Evolutionary conservation across 2,329 filamentous ascomycete species (phyloP).

Genomic region (Fusarium sp.): DNA sequence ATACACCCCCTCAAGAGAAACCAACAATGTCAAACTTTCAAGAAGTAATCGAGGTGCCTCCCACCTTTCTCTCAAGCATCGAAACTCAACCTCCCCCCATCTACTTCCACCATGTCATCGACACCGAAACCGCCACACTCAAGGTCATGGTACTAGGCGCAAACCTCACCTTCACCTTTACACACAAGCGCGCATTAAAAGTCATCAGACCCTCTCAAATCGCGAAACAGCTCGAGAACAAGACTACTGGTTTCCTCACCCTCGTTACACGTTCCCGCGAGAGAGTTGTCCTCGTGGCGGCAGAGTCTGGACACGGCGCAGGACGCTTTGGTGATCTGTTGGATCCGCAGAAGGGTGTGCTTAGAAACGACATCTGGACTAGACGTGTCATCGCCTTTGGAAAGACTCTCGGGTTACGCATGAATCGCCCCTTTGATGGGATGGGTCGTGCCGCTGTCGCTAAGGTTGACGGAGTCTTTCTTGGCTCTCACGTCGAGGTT

Average conservation of each 20-base stretch:
- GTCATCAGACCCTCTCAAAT: conserved; percentile 8
- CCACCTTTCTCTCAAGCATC: conserved; percentile 42
- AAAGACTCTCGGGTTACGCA: conserved; percentile 44
- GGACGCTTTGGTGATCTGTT: conserved; percentile 47
- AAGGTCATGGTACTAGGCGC: conserved; percentile 49
- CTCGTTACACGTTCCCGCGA: conserved; percentile 28
- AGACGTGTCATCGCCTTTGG: conserved; percentile 46
- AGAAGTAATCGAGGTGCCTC: conserved; percentile 13
- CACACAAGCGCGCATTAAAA: conserved; percentile 40
- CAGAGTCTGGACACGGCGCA: conserved; percentile 51
- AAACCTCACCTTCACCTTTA: conserved; percentile 47
- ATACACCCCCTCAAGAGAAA: neutral
- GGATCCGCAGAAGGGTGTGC: conserved; percentile 32
- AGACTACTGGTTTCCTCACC: conserved; percentile 50
- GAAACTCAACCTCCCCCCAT: conserved; percentile 22
- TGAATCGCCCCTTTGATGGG: conserved; percentile 47
- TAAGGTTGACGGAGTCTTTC: conserved; percentile 43
- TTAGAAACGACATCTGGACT: conserved; percentile 50
- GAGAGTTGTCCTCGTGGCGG: conserved; percentile 47
- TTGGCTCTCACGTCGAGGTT: conserved; percentile 54
- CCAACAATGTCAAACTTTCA: conserved; percentile 13
- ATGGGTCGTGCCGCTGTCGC: neutral
- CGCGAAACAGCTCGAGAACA: conserved; percentile 35
- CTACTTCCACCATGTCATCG: conserved; percentile 50
- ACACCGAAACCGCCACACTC: conserved; percentile 40